Base-by-base conservation (phyloP, 192 early-diverging fungal genomes). In the Coemansia sp. region DNA sequence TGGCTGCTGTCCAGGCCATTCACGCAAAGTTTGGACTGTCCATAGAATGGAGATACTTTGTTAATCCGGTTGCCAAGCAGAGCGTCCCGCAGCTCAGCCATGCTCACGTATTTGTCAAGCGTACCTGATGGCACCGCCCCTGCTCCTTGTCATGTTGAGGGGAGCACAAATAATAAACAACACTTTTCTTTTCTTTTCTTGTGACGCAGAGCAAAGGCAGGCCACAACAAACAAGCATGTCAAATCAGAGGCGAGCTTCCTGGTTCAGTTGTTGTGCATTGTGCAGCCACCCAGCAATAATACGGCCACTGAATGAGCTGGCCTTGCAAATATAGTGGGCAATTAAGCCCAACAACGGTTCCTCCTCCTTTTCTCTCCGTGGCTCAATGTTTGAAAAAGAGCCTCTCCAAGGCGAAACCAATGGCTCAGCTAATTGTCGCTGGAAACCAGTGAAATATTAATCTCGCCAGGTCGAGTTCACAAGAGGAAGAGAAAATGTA, bases 41-140 rank as follows among this genome's bases (percentile, higher is more conserved):
- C 3, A 48, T 65, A 17, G 69, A 81, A 34, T 72, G 78, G 65
- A 56, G 65, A 32, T 76, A 72, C 29, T 68, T 74, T 61, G 69
- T 81, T 43, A 81, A 81, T 37, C 68, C 78, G 0, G 52, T 67
- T 17, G 53, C 56, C 38, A 62, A 60, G 36, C 73, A 76, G 63
- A 76, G 72, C 46, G 72, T 81, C 40, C 68, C 72, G 34, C 72
- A 74, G 55, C 61, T 81, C 54, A 74, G 73, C 57, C 78, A 81
- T 52, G 78, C 78, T 1, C 78, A 76, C 22, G 72, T 76, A 8
- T 68, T 81, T 58, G 61, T 81, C 22, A 72, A 72, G 26, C 53
- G 53, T 26, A n/a, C 7, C 56, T 50, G 46, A 22, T 46, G 12
- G 7, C 7, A 32, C 7, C 29, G 2, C 46, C 46, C 46, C 46